Base-by-base conservation (phyloP, 306 rosid species). In the Pyrus bretschneideri region DNA sequence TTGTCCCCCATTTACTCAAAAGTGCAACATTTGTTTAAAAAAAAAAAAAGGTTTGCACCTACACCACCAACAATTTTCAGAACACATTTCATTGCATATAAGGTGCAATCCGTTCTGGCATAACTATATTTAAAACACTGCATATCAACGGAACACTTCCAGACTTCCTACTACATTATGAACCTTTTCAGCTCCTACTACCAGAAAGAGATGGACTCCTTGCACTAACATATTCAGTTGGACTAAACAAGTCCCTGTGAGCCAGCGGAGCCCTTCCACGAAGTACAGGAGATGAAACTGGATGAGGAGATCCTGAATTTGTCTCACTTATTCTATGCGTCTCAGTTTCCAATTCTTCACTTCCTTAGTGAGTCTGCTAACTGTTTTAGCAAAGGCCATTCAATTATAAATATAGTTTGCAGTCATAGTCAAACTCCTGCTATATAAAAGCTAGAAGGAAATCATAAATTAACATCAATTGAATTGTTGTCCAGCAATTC, bases 181-280 rank as follows among this genome's bases (percentile, higher is more conserved):
- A 77, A 38, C 93, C 98, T 82, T 79, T 91, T 69, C 89, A 82
- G 87, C 89, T 92, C 68, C 92, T 80, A 86, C 93, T 75, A 64
- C 90, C 69, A 69, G 95, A 67, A 85, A 92, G 86, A 54, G 80
- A 79, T 71, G 76, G 70, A 55, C 33, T 65, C 74, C 83, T 89
- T 10, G 83, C 35, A 79, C 83, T 33, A 14, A 40, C 25, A 15
- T 55, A 59, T 73, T 45, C 87, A 38, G 84, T 49, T 38, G 85
- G 71, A 67, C 83, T 57, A 40, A 69, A 81, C 82, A 82, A 40
- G 66, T 87, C 89, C 79, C 86, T 79, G 59, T 73, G 84, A 71
- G 86, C 83, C 27, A 80, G 73, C 5, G 90, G 75, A 52, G 87
- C 73, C 75, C 81, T 86, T 86, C 89, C 93, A 71, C 93, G 89